Evolutionary conservation across 2,329 filamentous ascomycete species (phyloP), one percentile per base, ranked within the genome.

Genomic region (Pseudopyricularia cyperi): DNA sequence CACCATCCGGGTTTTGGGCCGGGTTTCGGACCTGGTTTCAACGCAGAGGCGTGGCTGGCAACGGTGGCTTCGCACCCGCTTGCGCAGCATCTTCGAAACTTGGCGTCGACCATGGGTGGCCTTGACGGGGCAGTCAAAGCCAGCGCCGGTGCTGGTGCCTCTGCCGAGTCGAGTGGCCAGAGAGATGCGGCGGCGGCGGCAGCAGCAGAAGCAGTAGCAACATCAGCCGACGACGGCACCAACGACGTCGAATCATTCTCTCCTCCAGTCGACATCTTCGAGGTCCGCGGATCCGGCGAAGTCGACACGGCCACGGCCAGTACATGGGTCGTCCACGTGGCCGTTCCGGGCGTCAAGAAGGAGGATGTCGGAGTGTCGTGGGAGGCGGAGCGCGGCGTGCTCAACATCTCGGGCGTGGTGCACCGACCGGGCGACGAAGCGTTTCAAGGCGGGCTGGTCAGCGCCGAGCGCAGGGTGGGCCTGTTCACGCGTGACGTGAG

Each of bases 321-420:
- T 26, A 67, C 79, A 14, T 89, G 82, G 63, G 70, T 89, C 44
- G 68, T 93, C 8, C 87, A 93, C 65, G 70, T 55, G 60, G 83
- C 86, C 1, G 74, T 94, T 0, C 86, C 89, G 0, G 88, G 88
- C 26, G 87, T 83, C 2, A 83, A 83, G 68, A 90, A 89, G 67
- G 77, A 87, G 60, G 55, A 60, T 60, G 71, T 93, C 6, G 83
- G 77, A 53, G 79, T 93, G 46, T 82, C 83, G 64, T 94, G 85
- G 79, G 80, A 91, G 58, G 73, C 78, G 0, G 83, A 87, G 54
- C 80, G 79, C 61, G 76, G 73, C 47, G 71, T 77, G 52, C 70
- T 94, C 42, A 79, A 74, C 58, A 70, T 94, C 52, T 75, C 82
- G 1, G 88, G 88, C 50, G 82, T 90, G 0, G 75, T 89, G 8